Base-by-base conservation (phyloP, 192 early-diverging fungal genomes). In the Oehlia diaphana region DNA sequence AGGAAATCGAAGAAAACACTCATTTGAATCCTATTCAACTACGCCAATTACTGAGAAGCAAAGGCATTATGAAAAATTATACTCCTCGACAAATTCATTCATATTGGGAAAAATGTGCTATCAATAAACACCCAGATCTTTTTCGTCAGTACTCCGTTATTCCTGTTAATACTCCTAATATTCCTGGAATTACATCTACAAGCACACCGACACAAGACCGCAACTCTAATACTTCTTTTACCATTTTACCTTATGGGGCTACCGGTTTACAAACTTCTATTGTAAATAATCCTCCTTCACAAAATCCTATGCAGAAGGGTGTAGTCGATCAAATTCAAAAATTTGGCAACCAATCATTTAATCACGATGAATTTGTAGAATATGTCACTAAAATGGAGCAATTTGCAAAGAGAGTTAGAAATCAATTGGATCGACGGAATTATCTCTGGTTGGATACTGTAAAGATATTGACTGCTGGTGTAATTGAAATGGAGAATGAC, bases 401-500 rank as follows among this genome's bases (percentile, higher is more conserved):
- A 67, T 77, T 77, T 67, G 23, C 76, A n/a, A 77, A 77, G 13
- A 65, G 76, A 50, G 42, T 66, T 16, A 77, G 47, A 50, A 68
- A 42, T 77, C 76, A 77, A 68, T 77, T 77, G 26, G 76, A 77
- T 37, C 65, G 49, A 28, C 50, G 76, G 39, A 77, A 77, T 77
- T 77, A 77, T 47, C 13, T 67, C n/a, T 77, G 76, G 76, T 77
- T 77, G 23, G 76, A 77, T 65, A 68, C 76, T n/a, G 76, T 77
- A 19, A 77, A 68, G 58, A 61, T 65, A 42, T 21, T 77, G 63
- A 77, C 76, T 10, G 65, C 44, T 16, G 64, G 76, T 33, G 65
- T 77, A 28, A 77, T 77, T 50, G 64, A 77, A 49, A 77, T 77
- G 76, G 76, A 77, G 33, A 77, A 77, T 68, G 76, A 77, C 50